These are phyloP conservation scores for Phytopythium sindhum DNA, from an alignment of 352 stramenopile species.

Conservation along the genomic window DNA sequence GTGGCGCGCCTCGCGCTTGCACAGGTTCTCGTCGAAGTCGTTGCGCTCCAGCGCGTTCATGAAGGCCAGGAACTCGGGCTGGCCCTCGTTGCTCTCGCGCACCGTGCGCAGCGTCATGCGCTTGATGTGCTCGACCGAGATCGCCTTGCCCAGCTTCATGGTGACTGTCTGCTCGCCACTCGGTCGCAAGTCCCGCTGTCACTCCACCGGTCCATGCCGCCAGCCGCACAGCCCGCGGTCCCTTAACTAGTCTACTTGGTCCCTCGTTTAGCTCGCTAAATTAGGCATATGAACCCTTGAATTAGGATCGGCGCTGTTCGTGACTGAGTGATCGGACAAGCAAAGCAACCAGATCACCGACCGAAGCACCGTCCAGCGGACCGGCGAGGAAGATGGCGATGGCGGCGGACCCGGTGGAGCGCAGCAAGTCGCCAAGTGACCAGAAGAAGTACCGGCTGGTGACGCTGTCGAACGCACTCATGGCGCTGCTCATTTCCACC, in stretches of 20 bases:
- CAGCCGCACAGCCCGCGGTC: conserved; percentile 1
- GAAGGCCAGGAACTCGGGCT: conserved; percentile 80
- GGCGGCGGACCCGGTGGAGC: conserved; percentile 40
- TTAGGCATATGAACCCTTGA: not conserved
- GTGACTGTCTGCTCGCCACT: conserved; percentile 10
- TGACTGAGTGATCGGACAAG: too few species aligned
- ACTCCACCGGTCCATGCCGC: not conserved
- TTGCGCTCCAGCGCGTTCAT: conserved; percentile 75
- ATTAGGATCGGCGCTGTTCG: not conserved
- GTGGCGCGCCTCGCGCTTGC: conserved; percentile 77
- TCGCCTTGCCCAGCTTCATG: conserved; percentile 80
- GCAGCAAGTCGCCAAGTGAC: conserved; percentile 71
- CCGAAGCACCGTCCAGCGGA: not conserved
- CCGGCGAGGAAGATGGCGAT: not conserved
- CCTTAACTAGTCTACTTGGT: not conserved
- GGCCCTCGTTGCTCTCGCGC: conserved; percentile 72
- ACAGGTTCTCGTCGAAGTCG: conserved; percentile 83
- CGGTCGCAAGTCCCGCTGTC: not conserved
- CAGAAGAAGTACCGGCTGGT: conserved; percentile 86
- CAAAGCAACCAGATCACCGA: not conserved
- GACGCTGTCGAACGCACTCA: conserved; percentile 68
- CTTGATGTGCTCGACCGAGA: conserved; percentile 88
- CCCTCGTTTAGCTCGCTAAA: not conserved
- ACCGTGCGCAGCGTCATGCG: conserved; percentile 88
- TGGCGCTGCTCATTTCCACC: conserved; percentile 75